A percentile compares a stretch with the other conserved stretches of the same genome.
Evolutionary conservation across 768 basidiomycete genomes (phyloP).

Genomic region (Boletus vermiculosoides): DNA sequence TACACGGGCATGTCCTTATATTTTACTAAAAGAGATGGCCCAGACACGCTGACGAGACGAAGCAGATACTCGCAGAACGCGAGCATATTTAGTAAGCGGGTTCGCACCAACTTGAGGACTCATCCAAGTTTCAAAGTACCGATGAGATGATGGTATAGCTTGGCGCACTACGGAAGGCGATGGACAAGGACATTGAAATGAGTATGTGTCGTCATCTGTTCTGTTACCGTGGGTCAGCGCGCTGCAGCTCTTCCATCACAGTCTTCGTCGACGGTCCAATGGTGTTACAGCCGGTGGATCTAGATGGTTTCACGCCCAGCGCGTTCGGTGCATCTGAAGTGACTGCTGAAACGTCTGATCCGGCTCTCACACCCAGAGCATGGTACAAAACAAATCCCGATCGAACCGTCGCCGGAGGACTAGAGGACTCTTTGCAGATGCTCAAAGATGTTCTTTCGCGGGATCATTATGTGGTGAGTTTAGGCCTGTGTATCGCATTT

Average conservation of each 20-base stretch:
- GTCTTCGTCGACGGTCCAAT: conserved; percentile 76
- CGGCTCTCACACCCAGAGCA: conserved; percentile 55
- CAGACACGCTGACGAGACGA: conserved; percentile 1
- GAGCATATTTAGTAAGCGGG: conserved; percentile 67
- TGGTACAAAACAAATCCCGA: conserved; percentile 69
- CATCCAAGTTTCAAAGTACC: neutral
- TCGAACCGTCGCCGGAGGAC: conserved; percentile 49
- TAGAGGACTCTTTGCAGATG: conserved; percentile 54
- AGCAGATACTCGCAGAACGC: conserved; percentile 72
- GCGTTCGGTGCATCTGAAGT: conserved; percentile 42
- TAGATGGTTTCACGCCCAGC: conserved; percentile 34
- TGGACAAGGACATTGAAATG: conserved; percentile 62
- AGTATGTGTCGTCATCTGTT: conserved; percentile 37
- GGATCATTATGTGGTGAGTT: conserved; percentile 64
- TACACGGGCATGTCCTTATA: conserved; percentile 40
- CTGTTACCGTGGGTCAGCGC: neutral
- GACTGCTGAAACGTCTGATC: conserved; percentile 40
- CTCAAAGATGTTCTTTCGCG: conserved; percentile 57
- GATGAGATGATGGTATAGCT: conserved; percentile 41
- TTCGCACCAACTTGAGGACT: conserved; percentile 31
- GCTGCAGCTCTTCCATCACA: conserved; percentile 25
- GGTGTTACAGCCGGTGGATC: conserved; percentile 63
- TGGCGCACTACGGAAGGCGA: conserved; percentile 70
- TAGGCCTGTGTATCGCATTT: neutral
- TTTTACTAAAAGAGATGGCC: neutral